A percentile compares a stretch with the other conserved stretches of the same genome.
These are phyloP conservation scores for Centrapalus pauciflorus DNA, from an alignment of 129 eudicot species.

Conservation along the genomic window DNA sequence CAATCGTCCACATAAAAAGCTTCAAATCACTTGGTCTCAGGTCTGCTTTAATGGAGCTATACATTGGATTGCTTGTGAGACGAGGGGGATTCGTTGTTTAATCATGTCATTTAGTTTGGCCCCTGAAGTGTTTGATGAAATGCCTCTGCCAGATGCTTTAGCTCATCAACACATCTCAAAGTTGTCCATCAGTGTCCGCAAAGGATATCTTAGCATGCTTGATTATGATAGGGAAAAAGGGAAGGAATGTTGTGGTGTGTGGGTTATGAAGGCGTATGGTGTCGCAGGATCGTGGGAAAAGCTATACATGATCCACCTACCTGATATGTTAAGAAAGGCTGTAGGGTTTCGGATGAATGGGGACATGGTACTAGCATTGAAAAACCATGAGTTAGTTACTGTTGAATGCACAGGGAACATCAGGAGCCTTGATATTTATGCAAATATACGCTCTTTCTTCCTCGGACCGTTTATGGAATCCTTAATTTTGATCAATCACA, in stretches of 20 bases:
- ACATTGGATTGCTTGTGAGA: slow-evolving; percentile 53
- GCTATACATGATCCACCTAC: slow-evolving; percentile 23
- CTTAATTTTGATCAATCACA: slow-evolving; percentile 33
- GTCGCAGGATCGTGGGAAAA: slow-evolving; percentile 38
- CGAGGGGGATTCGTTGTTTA: slow-evolving; percentile 17
- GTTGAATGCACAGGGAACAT: slow-evolving; percentile 22
- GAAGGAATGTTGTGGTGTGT: slow-evolving; percentile 30
- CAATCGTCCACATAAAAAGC: slow-evolving; percentile 6
- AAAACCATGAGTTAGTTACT: slow-evolving; percentile 25
- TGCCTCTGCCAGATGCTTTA: slow-evolving; percentile 36
- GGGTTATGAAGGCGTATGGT: slow-evolving; percentile 65
- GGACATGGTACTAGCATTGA: slow-evolving; percentile 33
- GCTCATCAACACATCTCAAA: slow-evolving; percentile 2
- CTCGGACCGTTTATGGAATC: slow-evolving; percentile 43
- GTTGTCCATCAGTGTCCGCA: slow-evolving; percentile 19
- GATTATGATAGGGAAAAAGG: slow-evolving; percentile 28
- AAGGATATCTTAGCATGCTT: slow-evolving; percentile 33
- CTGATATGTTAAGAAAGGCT: slow-evolving; percentile 19
- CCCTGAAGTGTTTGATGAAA: slow-evolving; percentile 38
- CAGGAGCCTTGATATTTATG: slow-evolving; percentile 25
- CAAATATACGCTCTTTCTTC: slow-evolving; percentile 40
- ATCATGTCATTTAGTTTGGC: slow-evolving; percentile 38
- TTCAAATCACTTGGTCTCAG: slow-evolving; percentile 40
- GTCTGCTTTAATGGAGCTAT: slow-evolving; percentile 38
- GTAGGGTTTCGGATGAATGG: slow-evolving; percentile 46